Conservation (phyloP, 2,329 filamentous ascomycete species). For the Diaporthe nobilis region DNA sequence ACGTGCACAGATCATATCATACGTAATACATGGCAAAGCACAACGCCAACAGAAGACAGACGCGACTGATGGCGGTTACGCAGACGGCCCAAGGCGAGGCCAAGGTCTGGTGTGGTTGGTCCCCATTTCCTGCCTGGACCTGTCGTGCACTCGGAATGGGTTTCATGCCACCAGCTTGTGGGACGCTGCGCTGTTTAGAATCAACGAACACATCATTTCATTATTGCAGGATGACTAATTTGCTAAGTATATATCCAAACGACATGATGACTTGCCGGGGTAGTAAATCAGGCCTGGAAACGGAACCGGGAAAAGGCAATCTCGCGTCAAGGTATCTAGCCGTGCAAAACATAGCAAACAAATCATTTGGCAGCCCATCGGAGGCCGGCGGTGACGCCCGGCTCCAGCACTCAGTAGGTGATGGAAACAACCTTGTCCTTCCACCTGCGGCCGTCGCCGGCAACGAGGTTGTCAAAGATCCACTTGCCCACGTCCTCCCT, state of each 20-base stretch:
- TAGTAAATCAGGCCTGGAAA: not conserved
- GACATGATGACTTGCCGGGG: no score
- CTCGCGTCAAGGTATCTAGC: conserved; percentile 12
- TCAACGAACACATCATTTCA: not conserved
- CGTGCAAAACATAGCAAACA: not conserved
- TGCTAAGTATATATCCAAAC: not conserved
- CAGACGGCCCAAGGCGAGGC: not conserved
- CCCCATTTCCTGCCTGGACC: not conserved
- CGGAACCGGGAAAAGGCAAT: not conserved
- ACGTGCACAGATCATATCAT: no score
- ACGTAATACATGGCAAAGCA: no score
- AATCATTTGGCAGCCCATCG: not conserved
- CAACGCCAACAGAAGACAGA: not conserved
- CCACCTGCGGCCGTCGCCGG: conserved; percentile 47
- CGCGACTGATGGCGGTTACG: not conserved
- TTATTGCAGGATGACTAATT: not conserved
- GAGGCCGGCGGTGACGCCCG: not conserved
- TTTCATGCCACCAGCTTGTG: not conserved
- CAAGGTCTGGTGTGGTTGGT: not conserved
- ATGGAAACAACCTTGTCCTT: conserved; percentile 54
- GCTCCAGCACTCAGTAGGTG: conserved; percentile 48
- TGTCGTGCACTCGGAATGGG: not conserved
- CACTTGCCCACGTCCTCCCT: conserved; percentile 63
- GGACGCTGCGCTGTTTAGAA: not conserved
- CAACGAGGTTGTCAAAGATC: conserved; percentile 58